Evolutionary conservation across 1,139 yeast genomes (phyloP), one percentile per base, ranked within the genome.

Genomic region (Suhomyces panamericanus): DNA sequence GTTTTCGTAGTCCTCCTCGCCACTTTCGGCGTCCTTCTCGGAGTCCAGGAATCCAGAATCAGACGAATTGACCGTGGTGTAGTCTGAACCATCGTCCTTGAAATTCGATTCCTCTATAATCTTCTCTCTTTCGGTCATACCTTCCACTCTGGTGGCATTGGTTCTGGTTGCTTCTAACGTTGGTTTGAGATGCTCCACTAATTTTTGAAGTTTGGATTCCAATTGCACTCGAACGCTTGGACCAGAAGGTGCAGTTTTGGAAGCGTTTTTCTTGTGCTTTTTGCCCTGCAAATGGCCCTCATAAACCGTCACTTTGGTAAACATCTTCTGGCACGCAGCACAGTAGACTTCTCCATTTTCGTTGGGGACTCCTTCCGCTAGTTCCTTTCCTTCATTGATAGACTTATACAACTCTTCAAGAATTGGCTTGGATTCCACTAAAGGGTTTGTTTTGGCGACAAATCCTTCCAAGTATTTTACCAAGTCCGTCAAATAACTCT

Each of bases 51-150:
- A 13, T 2, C 30, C 43, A 0, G 44, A 36, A 12, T 41, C 49
- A 2, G 42, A 29, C 12, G 42, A 41, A n/a, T 57, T 55, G 2
- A 55, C 56, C 3, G 61, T 58, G 2, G 73, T 69, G 39, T 58
- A 67, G n/a, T 68, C 73, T 0, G 70, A 67, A 8, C 67, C 74
- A 4, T 66, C 64, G 4, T 77, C 59, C 56, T 67, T 44, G 57
- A 65, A 52, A 1, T 58, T 57, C 16, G 55, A 47, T 2, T 49
- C 46, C 46, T 87, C 96, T 0, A 83, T 67, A 52, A 77, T 64
- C 44, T 82, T 70, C 53, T 89, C 96, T 45, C 90, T 70, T 36
- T 85, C 93, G 0, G 96, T 87, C 54, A 90, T 70, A 1, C 87
- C 83, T 35, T 78, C 72, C 43, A 75, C 73, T 46, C 97, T 73